Base-by-base conservation (phyloP, 1,284 basidiomycete genomes). In the Inonotus obliquus region DNA sequence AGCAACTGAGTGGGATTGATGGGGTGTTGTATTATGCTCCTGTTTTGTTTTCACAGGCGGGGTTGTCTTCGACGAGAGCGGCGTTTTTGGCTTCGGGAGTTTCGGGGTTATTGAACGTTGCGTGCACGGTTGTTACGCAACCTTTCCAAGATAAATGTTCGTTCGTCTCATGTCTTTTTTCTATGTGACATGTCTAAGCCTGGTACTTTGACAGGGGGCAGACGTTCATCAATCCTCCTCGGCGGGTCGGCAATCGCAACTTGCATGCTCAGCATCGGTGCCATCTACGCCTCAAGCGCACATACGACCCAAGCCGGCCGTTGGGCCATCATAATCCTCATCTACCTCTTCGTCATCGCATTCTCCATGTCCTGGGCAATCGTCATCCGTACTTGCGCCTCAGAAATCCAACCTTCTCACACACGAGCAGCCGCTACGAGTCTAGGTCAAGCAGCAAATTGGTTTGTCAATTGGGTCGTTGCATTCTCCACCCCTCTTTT, bases 61-160 rank as follows among this genome's bases (percentile, higher is more conserved):
- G 80, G 35, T 73, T 83, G 19, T 75, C 76, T 4, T 75, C 75
- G 0, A 72, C 72, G 41, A 75, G 75, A 39, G 75, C 80, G 6
- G 76, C 79, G 0, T 82, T 83, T 69, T 71, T 83, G 27, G 80
- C 81, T 0, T 80, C 79, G 6, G 82, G 81, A 7, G 74, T 83
- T 9, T 80, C 80, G 2, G 82, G 81, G 41, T 71, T 83, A 48
- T 68, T 81, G 39, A 79, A 77, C 62, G 65, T 82, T n/a, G 72
- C 70, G 13, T 73, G 74, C 57, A 81, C 79, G 9, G 73, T 79
- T 54, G 68, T 72, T 4, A 72, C 75, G 17, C 79, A 78, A 62
- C 64, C 76, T 41, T 77, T 72, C 60, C 73, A 76, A 17, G 80
- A 82, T 60, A 75, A 71, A 62, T 81, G 75, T 74, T 51, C 25